phyloP scores from a whole-genome alignment of 495 filamentous ascomycete genomes.

The Trichoderma erinaceum region DNA sequence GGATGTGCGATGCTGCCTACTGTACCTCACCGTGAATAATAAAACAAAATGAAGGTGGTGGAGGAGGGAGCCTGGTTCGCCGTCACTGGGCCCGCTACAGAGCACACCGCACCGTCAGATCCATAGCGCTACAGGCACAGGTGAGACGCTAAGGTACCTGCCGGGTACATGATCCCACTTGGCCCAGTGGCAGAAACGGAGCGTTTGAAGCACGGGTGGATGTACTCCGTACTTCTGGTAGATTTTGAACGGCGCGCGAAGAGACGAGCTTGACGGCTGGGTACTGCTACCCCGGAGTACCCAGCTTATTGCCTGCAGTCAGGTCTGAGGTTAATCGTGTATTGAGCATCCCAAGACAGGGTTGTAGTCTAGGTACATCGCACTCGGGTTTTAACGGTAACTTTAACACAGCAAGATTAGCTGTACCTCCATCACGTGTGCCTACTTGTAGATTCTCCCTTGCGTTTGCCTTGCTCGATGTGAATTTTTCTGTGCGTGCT shows the following conservation, averaged over 20 bases:
- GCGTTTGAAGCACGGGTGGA: background rate
- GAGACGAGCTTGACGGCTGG: background rate
- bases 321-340: too few relatives aligned
- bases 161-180: background rate
- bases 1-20: slow-evolving; percentile 5
- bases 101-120: background rate
- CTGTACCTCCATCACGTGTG: too few relatives aligned
- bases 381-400: too few relatives aligned
- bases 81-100: slow-evolving; percentile 2
- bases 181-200: background rate
- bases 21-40: slow-evolving; percentile 10
- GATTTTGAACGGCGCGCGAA: background rate
- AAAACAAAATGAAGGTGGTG: background rate
- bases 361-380: too few relatives aligned
- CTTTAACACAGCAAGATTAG: too few relatives aligned
- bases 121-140: background rate
- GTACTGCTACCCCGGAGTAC: too few relatives aligned
- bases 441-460: too few relatives aligned
- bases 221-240: too few relatives aligned
- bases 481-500: background rate
- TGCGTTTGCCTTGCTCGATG: background rate
- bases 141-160: background rate
- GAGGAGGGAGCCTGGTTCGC: background rate
- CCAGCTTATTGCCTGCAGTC: too few relatives aligned
- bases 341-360: too few relatives aligned